Evolutionary conservation across 169 alveolate species (phyloP), one percentile per base, ranked within the genome.

Genomic region (Theileria annulata): DNA sequence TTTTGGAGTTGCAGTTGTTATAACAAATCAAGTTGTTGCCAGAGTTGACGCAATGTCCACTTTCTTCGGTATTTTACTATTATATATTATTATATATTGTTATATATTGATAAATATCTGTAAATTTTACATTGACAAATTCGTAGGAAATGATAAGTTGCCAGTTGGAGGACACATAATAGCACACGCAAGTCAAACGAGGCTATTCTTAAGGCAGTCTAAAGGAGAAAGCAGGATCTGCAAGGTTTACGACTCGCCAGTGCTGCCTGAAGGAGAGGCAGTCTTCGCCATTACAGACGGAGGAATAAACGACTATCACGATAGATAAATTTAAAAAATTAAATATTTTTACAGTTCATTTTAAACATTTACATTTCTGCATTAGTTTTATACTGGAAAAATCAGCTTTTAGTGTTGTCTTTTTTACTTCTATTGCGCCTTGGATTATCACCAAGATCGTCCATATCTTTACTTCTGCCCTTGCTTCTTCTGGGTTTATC

Each of bases 101-200:
- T 48, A 51, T 31, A 77, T 63, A 51, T 79, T 73, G 49, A 30
- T 42, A 30, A 28, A 48, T 71, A 51, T 51, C 49, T 3, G 63
- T 64, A 72, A 5, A 5, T n/a, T 3, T 3, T 3, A 56, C 60
- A 63, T 64, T 3, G 25, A 64, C 33, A 6, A 25, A 23, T 15
- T 9, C 9, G 19, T 19, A 71, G 86, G 90, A 6, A 87, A 77
- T 60, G 96, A 92, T 62, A 91, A 93, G 86, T 82, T 92, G 93
- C 96, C 99, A 9, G 95, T 97, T 42, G 99, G 99, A 19, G 99
- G 99, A 8, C 96, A 98, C 92, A 96, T 98, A 37, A 94, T 98
- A 86, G 99, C 99, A 30, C 99, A 97, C 92, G 99, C 99, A 48
- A 92, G 99, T 28, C 98, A 96, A 80, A 97, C 99, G 5, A 93